Percentiles rank a stretch among this genome's conserved stretches.
Evolutionary conservation across 345 rosid species (phyloP).

Genomic region (Excoecaria agallocha): DNA sequence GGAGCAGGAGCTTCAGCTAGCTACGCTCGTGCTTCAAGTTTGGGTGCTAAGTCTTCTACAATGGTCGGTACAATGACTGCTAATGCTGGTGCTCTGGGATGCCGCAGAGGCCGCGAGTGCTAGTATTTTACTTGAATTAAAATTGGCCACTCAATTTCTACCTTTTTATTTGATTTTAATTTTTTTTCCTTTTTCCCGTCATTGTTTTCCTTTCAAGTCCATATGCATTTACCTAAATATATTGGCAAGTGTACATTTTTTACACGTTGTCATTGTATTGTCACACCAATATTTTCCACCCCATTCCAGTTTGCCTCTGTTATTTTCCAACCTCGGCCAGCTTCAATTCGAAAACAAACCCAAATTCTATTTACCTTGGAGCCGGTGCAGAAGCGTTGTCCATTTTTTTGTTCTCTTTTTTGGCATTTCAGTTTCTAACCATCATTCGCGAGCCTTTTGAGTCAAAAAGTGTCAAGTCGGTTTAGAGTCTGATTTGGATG

Average conservation of each 20-base stretch:
- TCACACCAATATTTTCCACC: constrained; percentile 5
- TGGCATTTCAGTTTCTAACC: constrained; percentile 10
- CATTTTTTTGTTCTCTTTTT: constrained; percentile 14
- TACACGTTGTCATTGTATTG: constrained; percentile 38
- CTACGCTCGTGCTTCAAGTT: constrained; percentile 88
- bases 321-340: constrained; percentile 74
- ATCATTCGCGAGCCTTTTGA: constrained; percentile 16
- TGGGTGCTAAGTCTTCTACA: constrained; percentile 86
- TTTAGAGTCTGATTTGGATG: constrained; percentile 29
- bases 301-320: constrained; percentile 18
- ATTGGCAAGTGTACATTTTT: constrained; percentile 56
- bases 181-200: constrained; percentile 10
- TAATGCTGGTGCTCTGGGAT: constrained; percentile 66
- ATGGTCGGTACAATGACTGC: constrained; percentile 72
- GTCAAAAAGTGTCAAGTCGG: constrained; percentile 24
- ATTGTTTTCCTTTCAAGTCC: constrained; percentile 19
- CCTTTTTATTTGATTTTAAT: not conserved
- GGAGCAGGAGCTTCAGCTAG: constrained; percentile 80
- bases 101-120: constrained; percentile 61
- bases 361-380: constrained; percentile 19
- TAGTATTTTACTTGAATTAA: constrained; percentile 21
- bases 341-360: constrained; percentile 35
- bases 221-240: constrained; percentile 28
- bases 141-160: constrained; percentile 21
- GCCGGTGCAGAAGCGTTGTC: constrained; percentile 81